A percentile compares a stretch with the other conserved stretches of the same genome.
Conservation (phyloP, 192 early-diverging fungal genomes). For the Coemansia sp. region DNA sequence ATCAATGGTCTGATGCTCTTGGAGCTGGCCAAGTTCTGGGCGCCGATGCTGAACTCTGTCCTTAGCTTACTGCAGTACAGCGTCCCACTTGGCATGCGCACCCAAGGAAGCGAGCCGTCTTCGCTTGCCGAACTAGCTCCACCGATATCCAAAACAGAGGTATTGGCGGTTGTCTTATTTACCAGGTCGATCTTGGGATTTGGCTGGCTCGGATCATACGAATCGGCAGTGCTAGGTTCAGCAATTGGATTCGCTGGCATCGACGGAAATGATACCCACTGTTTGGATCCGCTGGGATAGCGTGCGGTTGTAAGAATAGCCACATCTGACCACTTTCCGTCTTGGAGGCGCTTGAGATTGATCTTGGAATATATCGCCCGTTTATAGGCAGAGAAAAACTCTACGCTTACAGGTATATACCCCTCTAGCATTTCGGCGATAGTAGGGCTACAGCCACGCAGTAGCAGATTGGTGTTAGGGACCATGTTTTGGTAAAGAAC, state of each 20-base stretch:
- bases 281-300: slow-evolving; percentile 34
- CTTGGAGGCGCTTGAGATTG: slow-evolving; percentile 24
- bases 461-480: slow-evolving; percentile 16
- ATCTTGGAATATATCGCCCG: slow-evolving; percentile 36
- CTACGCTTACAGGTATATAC: slow-evolving; percentile 29
- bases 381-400: slow-evolving; percentile 28
- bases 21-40: background rate
- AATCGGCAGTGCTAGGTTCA: background rate
- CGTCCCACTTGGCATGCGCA: slow-evolving; percentile 11
- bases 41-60: background rate
- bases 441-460: slow-evolving; percentile 13
- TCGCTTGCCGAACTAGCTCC: background rate
- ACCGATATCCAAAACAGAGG: background rate
- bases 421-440: slow-evolving; percentile 17
- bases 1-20: slow-evolving; percentile 12
- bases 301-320: slow-evolving; percentile 21
- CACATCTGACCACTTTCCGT: slow-evolving; percentile 26
- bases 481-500: slow-evolving; percentile 14
- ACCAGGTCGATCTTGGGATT: background rate
- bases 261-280: slow-evolving; percentile 35
- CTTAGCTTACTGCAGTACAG: background rate
- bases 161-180: background rate
- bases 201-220: background rate
- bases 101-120: slow-evolving; percentile 20
- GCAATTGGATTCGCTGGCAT: background rate